Evolutionary conservation across 768 basidiomycete genomes (phyloP).

Genomic region (Mycena filopes): DNA sequence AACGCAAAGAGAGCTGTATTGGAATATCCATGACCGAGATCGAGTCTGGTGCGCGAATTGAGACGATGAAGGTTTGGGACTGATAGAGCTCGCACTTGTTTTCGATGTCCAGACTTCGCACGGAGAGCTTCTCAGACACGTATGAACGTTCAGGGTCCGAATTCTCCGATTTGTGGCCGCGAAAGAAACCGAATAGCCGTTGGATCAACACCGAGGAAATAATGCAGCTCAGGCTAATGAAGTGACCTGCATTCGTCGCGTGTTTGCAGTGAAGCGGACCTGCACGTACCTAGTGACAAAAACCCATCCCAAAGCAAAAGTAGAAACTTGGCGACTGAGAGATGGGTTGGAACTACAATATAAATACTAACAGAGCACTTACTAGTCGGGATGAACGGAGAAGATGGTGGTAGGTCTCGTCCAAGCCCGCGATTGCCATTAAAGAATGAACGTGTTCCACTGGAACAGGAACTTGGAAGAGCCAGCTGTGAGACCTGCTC

Average conservation of each 20-base stretch:
- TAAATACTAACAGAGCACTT: slow-evolving; percentile 23
- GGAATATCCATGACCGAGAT: slow-evolving; percentile 29
- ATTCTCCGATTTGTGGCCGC: slow-evolving; percentile 13
- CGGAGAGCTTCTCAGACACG: slow-evolving; percentile 25
- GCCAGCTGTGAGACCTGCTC: slow-evolving; percentile 35
- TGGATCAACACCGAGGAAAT: slow-evolving; percentile 32
- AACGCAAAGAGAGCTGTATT: slow-evolving; percentile 37
- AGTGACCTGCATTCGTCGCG: slow-evolving; percentile 14
- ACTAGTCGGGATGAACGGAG: slow-evolving; percentile 47
- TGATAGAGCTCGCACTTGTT: slow-evolving; percentile 20
- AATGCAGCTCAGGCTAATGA: slow-evolving; percentile 29
- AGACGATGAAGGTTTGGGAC: neutral
- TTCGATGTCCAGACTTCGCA: slow-evolving; percentile 23
- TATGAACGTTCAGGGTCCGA: slow-evolving; percentile 23
- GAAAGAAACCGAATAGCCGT: slow-evolving; percentile 28
- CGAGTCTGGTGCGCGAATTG: slow-evolving; percentile 11
- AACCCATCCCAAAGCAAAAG: slow-evolving; percentile 55
- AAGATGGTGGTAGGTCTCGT: slow-evolving; percentile 32
- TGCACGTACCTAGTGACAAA: slow-evolving; percentile 48
- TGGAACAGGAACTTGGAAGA: slow-evolving; percentile 19
- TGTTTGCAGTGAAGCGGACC: neutral
- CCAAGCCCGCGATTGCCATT: slow-evolving; percentile 34
- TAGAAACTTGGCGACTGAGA: slow-evolving; percentile 49
- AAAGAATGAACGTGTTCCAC: slow-evolving; percentile 26
- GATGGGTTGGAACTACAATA: neutral